Evolutionary conservation across 2,329 filamentous ascomycete genomes (phyloP), one percentile per base, ranked within the genome.

Genomic region (Hirsutella rhossiliensis): DNA sequence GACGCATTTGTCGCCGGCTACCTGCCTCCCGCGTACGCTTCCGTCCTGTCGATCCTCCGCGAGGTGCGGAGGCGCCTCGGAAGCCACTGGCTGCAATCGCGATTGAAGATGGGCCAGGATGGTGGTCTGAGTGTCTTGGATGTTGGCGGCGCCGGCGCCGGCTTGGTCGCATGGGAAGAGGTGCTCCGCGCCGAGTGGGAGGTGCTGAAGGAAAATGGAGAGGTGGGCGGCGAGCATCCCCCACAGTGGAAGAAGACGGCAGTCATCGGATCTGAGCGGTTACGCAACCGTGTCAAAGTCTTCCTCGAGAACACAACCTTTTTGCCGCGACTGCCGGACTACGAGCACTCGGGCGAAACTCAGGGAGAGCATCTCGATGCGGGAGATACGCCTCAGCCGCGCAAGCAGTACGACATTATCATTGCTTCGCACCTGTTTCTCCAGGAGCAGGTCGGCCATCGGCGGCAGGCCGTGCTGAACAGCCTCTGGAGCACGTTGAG

Each of bases 281-380:
- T 98, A 27, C 79, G 88, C 17, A 72, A 84, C 45, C 82, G 88
- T 29, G 72, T 87, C 20, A 87, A 87, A 51, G 71, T 69, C 17
- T 76, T 97, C 49, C 68, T 98, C 12, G 75, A 94, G 32, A 83
- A 96, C 59, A 97, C 92, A 0, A 94, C 85, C 0, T 96, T 98
- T 57, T 72, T 98, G 8, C 89, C 90, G 8, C 80, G 89, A 4
- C 67, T 97, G n/a, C 92, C 92, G 0, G 87, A 97, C 56, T 88
- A 90, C 50, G 63, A 87, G 23, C 82, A 83, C 57, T 75, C 77
- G 1, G 69, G 74, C 19, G 69, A 80, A 46, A 76, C 76, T 41
- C 69, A 73, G 11, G 72, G 76, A 17, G 67, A 69, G 45, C 72
- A 75, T 31, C 59, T 86, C 5, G 76, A 86, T 45, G 75, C 76